Base-by-base conservation (phyloP, 768 basidiomycete genomes). In the Tricholoma hemisulphureum region DNA sequence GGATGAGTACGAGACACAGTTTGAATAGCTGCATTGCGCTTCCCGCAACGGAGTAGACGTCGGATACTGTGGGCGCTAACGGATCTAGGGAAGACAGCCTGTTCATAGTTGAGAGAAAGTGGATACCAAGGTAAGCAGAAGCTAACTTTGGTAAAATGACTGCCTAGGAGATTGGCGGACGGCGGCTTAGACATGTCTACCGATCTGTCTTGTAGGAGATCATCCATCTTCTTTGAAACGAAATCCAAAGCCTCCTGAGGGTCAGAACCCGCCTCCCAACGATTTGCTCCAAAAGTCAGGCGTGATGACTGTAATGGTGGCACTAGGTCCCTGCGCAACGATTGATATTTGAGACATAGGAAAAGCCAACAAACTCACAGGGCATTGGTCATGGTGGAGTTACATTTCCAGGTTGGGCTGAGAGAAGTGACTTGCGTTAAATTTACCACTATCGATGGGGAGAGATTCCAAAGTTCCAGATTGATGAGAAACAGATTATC, bases 391-490 rank as follows among this genome's bases (percentile, higher is more conserved):
- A 70, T 61, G n/a, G 81, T 53, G 6, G 79, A 64, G 2, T 69
- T 67, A 59, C 83, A 86, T 39, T 70, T 69, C 93, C 93, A 95
- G 5, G 75, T 73, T 1, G 90, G 83, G 62, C 92, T 93, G 51
- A 92, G 60, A 24, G 83, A 78, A 3, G 80, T 81, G 6, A 94
- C 63, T 61, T 90, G 85, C 3, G 76, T 77, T 16, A 95, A 61
- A 14, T 69, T 63, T 29, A 90, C 64, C 14, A 76, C 65, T 21
- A 67, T 67, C 4, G 74, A 74, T 18, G 72, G 66, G 0, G 75
- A 75, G 0, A 77, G 56, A 65, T 89, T 90, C 51, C 78, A 78
- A 6, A 91, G 63, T 60, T 85, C 82, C 9, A 89, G 60, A 53
- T 80, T 76, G 24, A 90, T 53, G 6, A 77, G 66, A 66, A 83